A percentile compares a stretch with the other conserved stretches of the same genome.
Evolutionary conservation across 257 asterid genomes (phyloP).

Genomic region (Striga asiatica): DNA sequence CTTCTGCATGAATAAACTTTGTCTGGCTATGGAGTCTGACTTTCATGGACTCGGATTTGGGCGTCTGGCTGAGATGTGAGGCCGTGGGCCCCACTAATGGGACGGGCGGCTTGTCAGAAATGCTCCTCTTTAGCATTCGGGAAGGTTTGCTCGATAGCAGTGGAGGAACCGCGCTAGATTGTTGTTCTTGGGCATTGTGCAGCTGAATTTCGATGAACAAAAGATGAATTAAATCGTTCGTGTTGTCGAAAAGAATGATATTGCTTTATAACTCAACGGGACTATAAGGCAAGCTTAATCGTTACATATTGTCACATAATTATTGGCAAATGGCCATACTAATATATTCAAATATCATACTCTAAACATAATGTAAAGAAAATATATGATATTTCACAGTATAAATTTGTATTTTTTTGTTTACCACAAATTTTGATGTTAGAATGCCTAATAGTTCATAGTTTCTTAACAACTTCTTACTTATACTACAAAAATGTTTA

Average conservation of each 20-base stretch:
- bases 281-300: too few species aligned
- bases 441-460: too few species aligned
- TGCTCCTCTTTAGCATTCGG: slow-evolving; percentile 19
- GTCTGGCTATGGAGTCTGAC: slow-evolving; percentile 30
- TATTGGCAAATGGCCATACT: too few species aligned
- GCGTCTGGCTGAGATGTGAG: slow-evolving; percentile 12
- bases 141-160: slow-evolving; percentile 12
- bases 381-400: too few species aligned
- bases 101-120: slow-evolving; percentile 24
- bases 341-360: too few species aligned
- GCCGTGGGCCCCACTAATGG: slow-evolving; percentile 22
- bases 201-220: background rate
- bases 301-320: too few species aligned
- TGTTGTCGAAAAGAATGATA: background rate
- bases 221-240: background rate
- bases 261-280: too few species aligned
- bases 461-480: too few species aligned
- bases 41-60: slow-evolving; percentile 25
- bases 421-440: too few species aligned
- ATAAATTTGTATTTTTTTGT: too few species aligned
- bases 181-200: slow-evolving; percentile 18
- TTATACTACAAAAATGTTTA: too few species aligned
- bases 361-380: too few species aligned
- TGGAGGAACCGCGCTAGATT: slow-evolving; percentile 10
- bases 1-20: slow-evolving; percentile 26